Percentiles rank a stretch among this genome's conserved stretches.
phyloP scores from a whole-genome alignment of 2,329 filamentous ascomycete genomes.

The Grosmannia serpens region DNA sequence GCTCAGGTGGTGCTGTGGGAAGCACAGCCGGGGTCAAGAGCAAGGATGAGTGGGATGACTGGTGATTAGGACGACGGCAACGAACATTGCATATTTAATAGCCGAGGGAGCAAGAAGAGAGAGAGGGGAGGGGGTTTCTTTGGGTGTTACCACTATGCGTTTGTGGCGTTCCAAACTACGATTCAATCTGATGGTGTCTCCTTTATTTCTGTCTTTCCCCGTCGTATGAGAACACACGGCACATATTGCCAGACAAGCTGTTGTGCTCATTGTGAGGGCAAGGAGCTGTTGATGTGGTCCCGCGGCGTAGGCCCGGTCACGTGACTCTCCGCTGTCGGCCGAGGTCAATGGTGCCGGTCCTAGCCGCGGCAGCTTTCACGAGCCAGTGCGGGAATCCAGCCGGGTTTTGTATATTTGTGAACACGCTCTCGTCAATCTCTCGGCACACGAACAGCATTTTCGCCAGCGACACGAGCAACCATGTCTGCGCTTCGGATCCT shows the following conservation, averaged over 20 bases:
- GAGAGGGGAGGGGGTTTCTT: not conserved
- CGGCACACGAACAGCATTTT: not conserved
- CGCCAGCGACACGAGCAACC: conserved; percentile 22
- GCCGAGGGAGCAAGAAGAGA: conserved; percentile 17
- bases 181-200: not conserved
- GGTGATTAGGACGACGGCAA: conserved; percentile 23
- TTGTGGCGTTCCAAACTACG: not conserved
- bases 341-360: conserved; percentile 9
- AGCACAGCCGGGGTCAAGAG: conserved; percentile 25
- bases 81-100: no score
- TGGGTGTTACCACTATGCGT: not conserved
- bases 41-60: conserved; percentile 55
- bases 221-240: not conserved
- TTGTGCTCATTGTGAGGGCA: no score
- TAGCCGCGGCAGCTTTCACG: conserved; percentile 9
- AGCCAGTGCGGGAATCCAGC: no score
- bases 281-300: not conserved
- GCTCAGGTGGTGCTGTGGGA: not conserved
- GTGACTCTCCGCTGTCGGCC: conserved; percentile 12
- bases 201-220: not conserved
- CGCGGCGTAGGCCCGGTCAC: not conserved
- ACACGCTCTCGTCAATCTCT: not conserved
- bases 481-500: conserved; percentile 63
- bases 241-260: no score
- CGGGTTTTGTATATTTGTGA: not conserved